Conservation (phyloP, 805 yeast genomes). For the Kodamaea kakaduensis region DNA sequence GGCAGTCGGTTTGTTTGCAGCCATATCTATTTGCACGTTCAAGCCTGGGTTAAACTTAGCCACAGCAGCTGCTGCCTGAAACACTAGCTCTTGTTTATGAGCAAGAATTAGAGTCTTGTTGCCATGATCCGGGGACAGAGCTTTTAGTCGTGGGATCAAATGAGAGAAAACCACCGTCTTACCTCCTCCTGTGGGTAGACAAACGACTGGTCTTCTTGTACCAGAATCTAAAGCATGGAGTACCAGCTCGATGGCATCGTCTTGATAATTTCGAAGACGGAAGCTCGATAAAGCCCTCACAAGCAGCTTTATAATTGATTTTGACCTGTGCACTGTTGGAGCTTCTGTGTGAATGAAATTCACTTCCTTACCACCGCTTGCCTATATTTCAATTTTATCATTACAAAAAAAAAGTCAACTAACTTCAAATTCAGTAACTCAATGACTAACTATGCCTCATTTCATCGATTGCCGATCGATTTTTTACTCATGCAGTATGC, state of each 20-base stretch:
- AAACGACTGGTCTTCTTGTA: slow-evolving; percentile 64
- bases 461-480: too few relatives aligned
- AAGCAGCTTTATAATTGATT: too few relatives aligned
- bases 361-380: too few relatives aligned
- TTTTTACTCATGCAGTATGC: too few relatives aligned
- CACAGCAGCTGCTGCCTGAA: slow-evolving; percentile 60
- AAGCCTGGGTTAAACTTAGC: slow-evolving; percentile 44
- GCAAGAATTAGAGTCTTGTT: slow-evolving; percentile 59
- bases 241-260: slow-evolving; percentile 60
- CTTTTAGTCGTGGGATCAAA: slow-evolving; percentile 44
- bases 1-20: slow-evolving; percentile 38
- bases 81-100: slow-evolving; percentile 74
- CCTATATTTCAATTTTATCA: not conserved
- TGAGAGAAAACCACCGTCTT: slow-evolving; percentile 77
- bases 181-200: slow-evolving; percentile 93
- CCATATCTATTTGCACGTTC: slow-evolving; percentile 69
- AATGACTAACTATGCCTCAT: too few relatives aligned
- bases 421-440: not conserved
- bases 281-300: too few relatives aligned
- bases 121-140: slow-evolving; percentile 25
- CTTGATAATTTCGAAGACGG: slow-evolving; percentile 62
- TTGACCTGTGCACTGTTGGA: too few relatives aligned
- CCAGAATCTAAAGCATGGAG: slow-evolving; percentile 45
- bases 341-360: too few relatives aligned
- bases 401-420: not conserved